Evolutionary conservation across 345 rosid species (phyloP), one percentile per base, ranked within the genome.

Genomic region (Camelina laxa): DNA sequence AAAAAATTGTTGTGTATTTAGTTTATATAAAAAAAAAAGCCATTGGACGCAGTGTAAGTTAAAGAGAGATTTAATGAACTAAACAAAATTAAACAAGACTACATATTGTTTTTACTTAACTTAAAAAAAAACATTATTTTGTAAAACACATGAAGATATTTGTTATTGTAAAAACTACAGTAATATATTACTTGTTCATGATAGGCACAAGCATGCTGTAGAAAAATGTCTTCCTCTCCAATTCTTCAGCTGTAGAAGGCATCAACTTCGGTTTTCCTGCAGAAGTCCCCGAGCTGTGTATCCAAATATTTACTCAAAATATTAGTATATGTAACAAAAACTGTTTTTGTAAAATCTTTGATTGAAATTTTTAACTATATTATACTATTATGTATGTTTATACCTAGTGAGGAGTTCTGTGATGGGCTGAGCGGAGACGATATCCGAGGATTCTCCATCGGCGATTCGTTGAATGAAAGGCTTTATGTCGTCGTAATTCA

Each of bases 181-280:
- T 33, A 33, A 7, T 33, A 30, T 24, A 38, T 27, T 69, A 93
- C 98, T 91, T 91, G 88, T 93, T 93, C 91, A 91, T 89, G 59
- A 89, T 71, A 38, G 98, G 98, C 61, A 91, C 89, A 27, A 93
- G 98, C 79, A 91, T 83, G 87, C 87, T 91, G 79, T 93, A 93
- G 78, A 93, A 93, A 84, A 89, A 88, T 49, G 94, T 87, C 80
- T 93, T 93, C 68, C 95, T 80, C 64, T 91, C 86, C 85, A 93
- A 79, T 79, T 93, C 98, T 82, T 91, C 86, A 51, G 90, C 93
- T 21, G 96, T 93, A 36, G 97, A 91, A 50, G 98, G 98, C 98
- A 93, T 91, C 85, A 93, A 71, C 79, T 93, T 93, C 14, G 98
- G 97, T 24, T 82, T 86, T 47, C 98, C 97, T 27, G 91, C 98